Evolutionary conservation across 2,329 filamentous ascomycete species (phyloP), one percentile per base, ranked within the genome.

Genomic region (Ophiostoma fasciatum): DNA sequence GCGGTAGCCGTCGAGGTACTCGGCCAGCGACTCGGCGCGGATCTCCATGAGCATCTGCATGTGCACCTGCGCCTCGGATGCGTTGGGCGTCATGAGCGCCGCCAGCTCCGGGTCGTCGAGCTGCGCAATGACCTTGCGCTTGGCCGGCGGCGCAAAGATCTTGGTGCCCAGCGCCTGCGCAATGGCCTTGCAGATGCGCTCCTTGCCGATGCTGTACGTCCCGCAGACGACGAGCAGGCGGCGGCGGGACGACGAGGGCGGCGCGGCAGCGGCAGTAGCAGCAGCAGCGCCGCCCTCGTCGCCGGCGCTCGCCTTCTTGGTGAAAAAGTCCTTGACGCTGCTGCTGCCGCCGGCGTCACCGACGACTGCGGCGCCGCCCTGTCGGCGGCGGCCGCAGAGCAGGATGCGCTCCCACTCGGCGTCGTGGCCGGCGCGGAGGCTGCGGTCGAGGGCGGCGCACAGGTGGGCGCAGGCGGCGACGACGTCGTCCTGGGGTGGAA

Each of bases 41-140:
- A 98, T 85, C 55, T 96, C 88, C 66, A 90, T 90, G 9, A 98
- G 66, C 49, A 82, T 85, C 48, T 94, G 92, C 87, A 98, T 94
- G 58, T 98, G 90, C 0, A 98, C 85, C 56, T 96, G 88, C 0
- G 90, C 90, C 48, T 83, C 82, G 17, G 70, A 61, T 0, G 90
- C 85, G 51, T 94, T 64, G 7, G 68, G 66, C 0, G 90, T 98
- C 49, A 98, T 69, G 4, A 84, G 69, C 0, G 71, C 67, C 19
- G 76, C 64, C 5, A 98, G 68, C 50, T 94, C 87, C 0, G 79
- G 67, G 51, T 96, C 88, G 51, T 85, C 85, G 1, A 98, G 70
- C 45, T 84, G 84, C 17, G 71, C 67, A 57, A 84, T 87, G 19
- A 96, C 83, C 43, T 77, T 74, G 53, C 84, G 80, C 59, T 98